A percentile compares a stretch with the other conserved stretches of the same genome.
Evolutionary conservation across 2,329 filamentous ascomycete species (phyloP).

Genomic region (Aspergillus aculeatus): DNA sequence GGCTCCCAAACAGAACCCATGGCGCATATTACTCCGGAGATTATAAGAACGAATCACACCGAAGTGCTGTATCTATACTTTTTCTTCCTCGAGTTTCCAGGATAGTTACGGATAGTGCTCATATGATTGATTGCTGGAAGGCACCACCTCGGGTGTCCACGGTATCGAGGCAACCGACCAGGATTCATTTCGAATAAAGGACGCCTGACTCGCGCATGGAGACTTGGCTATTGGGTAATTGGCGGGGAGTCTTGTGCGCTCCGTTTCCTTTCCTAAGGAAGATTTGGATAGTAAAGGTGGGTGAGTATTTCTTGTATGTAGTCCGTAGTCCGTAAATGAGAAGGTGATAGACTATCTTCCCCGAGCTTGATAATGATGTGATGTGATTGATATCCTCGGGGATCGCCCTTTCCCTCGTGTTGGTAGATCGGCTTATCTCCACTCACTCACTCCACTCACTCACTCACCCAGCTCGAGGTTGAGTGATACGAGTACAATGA

Average conservation of each 20-base stretch:
- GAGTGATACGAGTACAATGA: too few relatives aligned
- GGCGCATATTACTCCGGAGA: background rate
- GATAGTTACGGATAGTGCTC: background rate
- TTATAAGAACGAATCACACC: background rate
- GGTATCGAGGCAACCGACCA: background rate
- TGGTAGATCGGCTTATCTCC: background rate
- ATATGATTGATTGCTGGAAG: background rate
- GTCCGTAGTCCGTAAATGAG: too few relatives aligned
- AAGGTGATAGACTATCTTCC: too few relatives aligned
- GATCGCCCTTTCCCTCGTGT: background rate
- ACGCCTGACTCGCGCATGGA: background rate
- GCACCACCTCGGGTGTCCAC: background rate
- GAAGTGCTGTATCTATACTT: background rate
- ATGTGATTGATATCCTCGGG: too few relatives aligned
- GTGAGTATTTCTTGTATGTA: too few relatives aligned
- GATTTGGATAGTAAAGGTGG: background rate
- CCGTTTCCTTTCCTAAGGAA: background rate
- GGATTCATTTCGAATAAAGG: background rate
- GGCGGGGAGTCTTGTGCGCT: too few relatives aligned
- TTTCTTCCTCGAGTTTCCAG: background rate
- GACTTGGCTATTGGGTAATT: too few relatives aligned
- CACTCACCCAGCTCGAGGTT: too few relatives aligned
- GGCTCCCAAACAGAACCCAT: background rate
- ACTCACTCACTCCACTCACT: too few relatives aligned
- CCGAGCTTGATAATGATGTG: too few relatives aligned